Percentiles rank a stretch among this genome's conserved stretches.
These are phyloP conservation scores for Fomitopsis pinicola DNA, from an alignment of 1,284 basidiomycete genomes.

Conservation along the genomic window DNA sequence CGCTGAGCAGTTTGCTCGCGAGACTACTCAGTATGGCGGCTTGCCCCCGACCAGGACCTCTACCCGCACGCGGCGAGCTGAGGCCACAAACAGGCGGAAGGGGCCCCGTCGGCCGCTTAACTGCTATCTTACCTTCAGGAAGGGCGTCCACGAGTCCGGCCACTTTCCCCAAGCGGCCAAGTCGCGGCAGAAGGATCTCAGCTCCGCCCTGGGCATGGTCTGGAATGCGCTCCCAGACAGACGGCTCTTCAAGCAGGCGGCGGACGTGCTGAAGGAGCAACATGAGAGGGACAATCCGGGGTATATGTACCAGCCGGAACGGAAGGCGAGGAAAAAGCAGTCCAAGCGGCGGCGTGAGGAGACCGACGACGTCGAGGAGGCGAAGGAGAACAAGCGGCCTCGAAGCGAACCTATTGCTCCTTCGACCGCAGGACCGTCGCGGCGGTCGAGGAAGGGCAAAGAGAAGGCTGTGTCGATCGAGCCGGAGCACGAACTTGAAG, in stretches of 20 bases:
- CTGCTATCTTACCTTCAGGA: not conserved
- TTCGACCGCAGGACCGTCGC: not conserved
- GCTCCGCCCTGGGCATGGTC: constrained; percentile 47
- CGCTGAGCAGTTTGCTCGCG: too few species aligned
- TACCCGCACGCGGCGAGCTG: too few species aligned
- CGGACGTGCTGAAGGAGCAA: constrained; percentile 31
- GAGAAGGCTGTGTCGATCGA: not conserved
- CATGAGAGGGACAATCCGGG: constrained; percentile 39
- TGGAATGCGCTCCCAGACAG: constrained; percentile 41
- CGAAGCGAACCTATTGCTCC: not conserved
- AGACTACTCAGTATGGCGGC: too few species aligned
- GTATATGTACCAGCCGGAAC: constrained; percentile 43
- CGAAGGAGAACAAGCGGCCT: not conserved
- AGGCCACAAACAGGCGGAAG: not conserved
- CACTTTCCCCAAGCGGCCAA: not conserved
- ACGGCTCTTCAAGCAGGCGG: constrained; percentile 17
- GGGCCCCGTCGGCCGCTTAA: not conserved
- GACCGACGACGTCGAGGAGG: not conserved
- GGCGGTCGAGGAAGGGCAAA: not conserved
- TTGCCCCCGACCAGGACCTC: too few species aligned
- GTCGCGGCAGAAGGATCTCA: constrained; percentile 32
- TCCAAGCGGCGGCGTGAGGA: not conserved
- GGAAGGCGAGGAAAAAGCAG: constrained; percentile 15
- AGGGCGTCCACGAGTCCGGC: not conserved
- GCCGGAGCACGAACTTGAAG: not conserved